These are phyloP conservation scores for Cercospora berteroae DNA, from an alignment of 2,329 filamentous ascomycete genomes.

Conservation along the genomic window DNA sequence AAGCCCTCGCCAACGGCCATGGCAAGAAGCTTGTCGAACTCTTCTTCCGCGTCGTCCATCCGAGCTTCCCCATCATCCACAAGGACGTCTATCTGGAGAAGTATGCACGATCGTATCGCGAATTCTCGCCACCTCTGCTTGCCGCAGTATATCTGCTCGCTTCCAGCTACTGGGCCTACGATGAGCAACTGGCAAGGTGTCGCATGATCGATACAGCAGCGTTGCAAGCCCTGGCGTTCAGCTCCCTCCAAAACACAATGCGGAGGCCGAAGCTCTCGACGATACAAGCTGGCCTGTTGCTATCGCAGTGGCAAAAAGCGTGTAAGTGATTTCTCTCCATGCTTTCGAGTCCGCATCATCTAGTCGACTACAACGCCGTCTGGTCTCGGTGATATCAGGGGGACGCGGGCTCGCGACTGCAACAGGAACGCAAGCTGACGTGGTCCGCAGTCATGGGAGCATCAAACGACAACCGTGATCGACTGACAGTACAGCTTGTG, in stretches of 20 bases:
- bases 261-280: conserved; percentile 43
- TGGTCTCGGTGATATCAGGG: no score
- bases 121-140: conserved; percentile 59
- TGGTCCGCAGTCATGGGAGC: conserved; percentile 22
- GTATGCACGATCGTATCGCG: conserved; percentile 56
- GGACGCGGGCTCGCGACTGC: no score
- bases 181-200: conserved; percentile 50
- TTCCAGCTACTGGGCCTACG: conserved; percentile 61
- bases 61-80: conserved; percentile 58
- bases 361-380: not conserved
- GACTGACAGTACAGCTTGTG: conserved; percentile 40
- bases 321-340: conserved; percentile 6
- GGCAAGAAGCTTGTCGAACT: conserved; percentile 69
- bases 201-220: conserved; percentile 44
- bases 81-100: conserved; percentile 63
- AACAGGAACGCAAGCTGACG: not conserved
- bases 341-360: not conserved
- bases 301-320: conserved; percentile 39
- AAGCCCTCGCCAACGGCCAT: conserved; percentile 67
- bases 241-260: conserved; percentile 40
- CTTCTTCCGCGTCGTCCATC: conserved; percentile 66
- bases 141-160: conserved; percentile 63
- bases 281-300: conserved; percentile 41
- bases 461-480: conserved; percentile 25
- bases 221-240: conserved; percentile 39